Evolutionary conservation across 352 stramenopile species (phyloP), one percentile per base, ranked within the genome.

Genomic region (Phytophthora boehmeriae): DNA sequence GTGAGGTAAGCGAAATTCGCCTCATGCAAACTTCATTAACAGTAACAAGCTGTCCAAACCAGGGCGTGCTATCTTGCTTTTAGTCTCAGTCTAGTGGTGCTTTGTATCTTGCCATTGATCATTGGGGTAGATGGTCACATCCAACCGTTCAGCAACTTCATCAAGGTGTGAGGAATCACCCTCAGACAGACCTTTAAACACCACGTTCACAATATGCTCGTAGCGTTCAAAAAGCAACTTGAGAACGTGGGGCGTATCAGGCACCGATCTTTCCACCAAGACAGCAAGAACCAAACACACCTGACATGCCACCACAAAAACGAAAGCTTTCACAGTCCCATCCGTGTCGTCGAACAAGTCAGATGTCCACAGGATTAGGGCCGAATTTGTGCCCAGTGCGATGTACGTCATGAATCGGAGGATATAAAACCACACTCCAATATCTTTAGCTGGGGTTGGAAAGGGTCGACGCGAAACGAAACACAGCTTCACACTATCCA

Each of bases 381-480:
- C 83, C 2, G 80, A 74, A 65, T 95, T 95, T 27, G 86, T 95
- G n/a, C 65, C 80, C 17, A 95, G 61, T 6, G 86, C 68, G 19
- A 91, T 83, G 59, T 90, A 91, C 45, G 84, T 88, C 78, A 95
- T 92, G 52, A 90, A 80, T 14, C 84, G 77, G 35, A 95, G 54
- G 56, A 93, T 90, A 59, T 91, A 88, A 56, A 89, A 92, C 95
- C 95, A 99, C 32, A 95, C 92, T 44, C 95, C 93, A 71, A 98
- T 97, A 73, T 86, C 83, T 59, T 97, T 87, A 3, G 88, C 85
- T 4, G 80, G 73, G 41, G 84, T 61, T 5, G 91, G 88, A 54
- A 95, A 93, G 20, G 89, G 86, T 14, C 92, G 83, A 2, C 86
- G 86, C 52, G 88, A 71, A 36, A 85, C 76, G 51, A 81, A 90